These are phyloP conservation scores for Stramenopiles sp. DNA, from an alignment of 352 stramenopile species.

Conservation along the genomic window DNA sequence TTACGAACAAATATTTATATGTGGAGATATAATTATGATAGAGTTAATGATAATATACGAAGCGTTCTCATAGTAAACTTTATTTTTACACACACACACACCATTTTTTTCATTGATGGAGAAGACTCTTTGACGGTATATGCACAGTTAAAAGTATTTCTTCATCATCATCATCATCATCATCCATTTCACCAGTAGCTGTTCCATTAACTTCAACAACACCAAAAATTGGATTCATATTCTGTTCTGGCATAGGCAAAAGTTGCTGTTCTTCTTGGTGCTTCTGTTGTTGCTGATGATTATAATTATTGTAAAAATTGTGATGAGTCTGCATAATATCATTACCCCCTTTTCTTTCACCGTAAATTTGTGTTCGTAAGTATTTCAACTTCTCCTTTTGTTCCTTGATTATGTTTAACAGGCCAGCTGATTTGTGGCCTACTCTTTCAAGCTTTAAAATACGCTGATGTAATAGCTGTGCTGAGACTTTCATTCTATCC, in stretches of 20 bases:
- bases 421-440: background rate
- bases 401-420: background rate
- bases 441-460: background rate
- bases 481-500: background rate
- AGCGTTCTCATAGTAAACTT: background rate
- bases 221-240: background rate
- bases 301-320: no score
- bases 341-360: background rate
- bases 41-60: no score
- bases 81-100: background rate
- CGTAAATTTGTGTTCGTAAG: background rate
- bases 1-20: no score
- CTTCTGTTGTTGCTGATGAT: no score
- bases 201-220: background rate
- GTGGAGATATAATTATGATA: no score
- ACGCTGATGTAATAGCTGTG: background rate
- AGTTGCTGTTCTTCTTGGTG: no score
- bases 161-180: background rate
- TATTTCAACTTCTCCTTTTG: background rate
- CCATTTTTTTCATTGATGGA: no score
- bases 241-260: no score
- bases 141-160: background rate
- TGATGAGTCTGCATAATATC: no score
- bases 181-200: background rate
- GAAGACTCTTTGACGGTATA: background rate